Evolutionary conservation across 2,329 filamentous ascomycete species (phyloP), one percentile per base, ranked within the genome.

Genomic region (Cercospora sojina): DNA sequence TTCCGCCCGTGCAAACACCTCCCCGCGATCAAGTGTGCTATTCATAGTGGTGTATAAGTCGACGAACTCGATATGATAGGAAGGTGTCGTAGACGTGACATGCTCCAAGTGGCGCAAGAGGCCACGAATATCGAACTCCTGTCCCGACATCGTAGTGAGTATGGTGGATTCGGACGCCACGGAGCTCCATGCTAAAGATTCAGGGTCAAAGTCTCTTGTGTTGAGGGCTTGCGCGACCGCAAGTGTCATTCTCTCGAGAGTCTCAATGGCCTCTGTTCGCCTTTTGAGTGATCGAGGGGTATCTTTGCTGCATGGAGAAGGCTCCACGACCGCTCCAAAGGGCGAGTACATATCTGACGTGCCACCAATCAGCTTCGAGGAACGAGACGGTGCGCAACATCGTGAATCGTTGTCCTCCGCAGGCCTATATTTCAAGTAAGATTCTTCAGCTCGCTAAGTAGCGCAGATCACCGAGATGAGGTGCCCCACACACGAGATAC

Each of bases 181-280:
- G 27, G 57, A 27, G 53, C 53, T 59, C 62, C 62, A 64, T 27
- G 47, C 32, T 16, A 16, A 38, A 27, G 41, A 64, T 12, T 38
- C 13, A 1, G 35, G n/a, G 8, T 53, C 55, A 41, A 59, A 64
- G 12, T 59, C 41, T 8, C 62, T 43, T n/a, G 18, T n/a, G 27
- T 64, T 38, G 62, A 64, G 12, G 2, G 41, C 53, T 8, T 51
- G n/a, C 41, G 49, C 56, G 41, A 64, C 49, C 13, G 27, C 38
- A 25, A 35, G 32, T 12, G 29, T 64, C 47, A 23, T 64, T 29
- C 7, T 20, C n/a, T 64, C 62, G 16, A 64, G 62, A 16, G 56
- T 32, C n/a, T 49, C 25, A 16, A 38, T 27, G 23, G 20, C 47
- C 23, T 10, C 47, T 27, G 3, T 51, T 51, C 32, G 47, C 51